Evolutionary conservation across 164 flowering plant genomes (phyloP).

Genomic region (Saururus chinensis): DNA sequence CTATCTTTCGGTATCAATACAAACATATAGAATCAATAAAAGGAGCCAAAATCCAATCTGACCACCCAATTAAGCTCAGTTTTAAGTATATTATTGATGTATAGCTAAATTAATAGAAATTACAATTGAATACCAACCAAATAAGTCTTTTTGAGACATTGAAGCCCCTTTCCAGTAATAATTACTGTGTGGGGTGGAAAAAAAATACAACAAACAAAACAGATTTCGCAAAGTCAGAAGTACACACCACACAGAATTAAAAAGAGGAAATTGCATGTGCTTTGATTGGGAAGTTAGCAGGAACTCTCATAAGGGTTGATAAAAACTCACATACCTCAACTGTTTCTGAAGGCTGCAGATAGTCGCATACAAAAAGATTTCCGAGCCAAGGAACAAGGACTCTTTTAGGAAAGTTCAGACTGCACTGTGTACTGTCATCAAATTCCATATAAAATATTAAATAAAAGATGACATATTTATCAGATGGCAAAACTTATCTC

Average conservation of each 20-base stretch:
- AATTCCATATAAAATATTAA: not conserved
- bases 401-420: constrained; percentile 66
- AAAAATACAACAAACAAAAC: not conserved
- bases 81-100: no score
- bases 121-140: not conserved
- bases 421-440: constrained; percentile 45
- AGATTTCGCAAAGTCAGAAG: not conserved
- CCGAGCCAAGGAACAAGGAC: constrained; percentile 83
- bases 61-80: no score
- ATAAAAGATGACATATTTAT: not conserved
- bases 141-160: not conserved
- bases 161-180: not conserved
- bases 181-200: not conserved
- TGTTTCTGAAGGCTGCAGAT: constrained; percentile 67
- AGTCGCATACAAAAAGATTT: constrained; percentile 58
- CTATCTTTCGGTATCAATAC: no score
- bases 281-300: not conserved
- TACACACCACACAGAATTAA: not conserved
- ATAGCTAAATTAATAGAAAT: no score
- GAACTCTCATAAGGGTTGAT: not conserved
- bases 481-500: not conserved
- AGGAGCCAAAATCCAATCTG: no score
- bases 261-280: not conserved
- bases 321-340: constrained; percentile 49
- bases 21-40: no score